Base-by-base conservation (phyloP, 169 alveolate species). In the Plasmodium gallinaceum region DNA sequence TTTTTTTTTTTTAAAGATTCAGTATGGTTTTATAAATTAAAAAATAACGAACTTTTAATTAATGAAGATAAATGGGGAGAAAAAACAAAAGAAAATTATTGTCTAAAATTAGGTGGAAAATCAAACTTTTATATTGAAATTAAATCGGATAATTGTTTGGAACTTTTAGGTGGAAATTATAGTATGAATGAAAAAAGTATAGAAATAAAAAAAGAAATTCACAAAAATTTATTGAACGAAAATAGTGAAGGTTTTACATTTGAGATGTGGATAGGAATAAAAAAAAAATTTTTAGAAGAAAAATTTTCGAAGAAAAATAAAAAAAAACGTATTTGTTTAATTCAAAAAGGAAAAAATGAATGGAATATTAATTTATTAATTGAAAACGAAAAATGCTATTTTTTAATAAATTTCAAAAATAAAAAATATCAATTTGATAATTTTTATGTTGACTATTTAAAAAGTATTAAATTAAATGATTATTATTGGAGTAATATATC, bases 221-320 rank as follows among this genome's bases (percentile, higher is more conserved):
- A n/a, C 2, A 66, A 83, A 46, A 52, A 54, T n/a, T 37, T 69
- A 54, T 20, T 46, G 24, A 57, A 42, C 20, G 91, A 83, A 20
- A 61, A 66, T 46, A 68, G 18, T 66, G 91, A 83, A 68, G 91
- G 91, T 10, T 83, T 83, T 83, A 68, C 91, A 7, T 83, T 83
- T 58, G 83, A 83, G 39, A 68, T 83, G 80, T 83, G 91, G 91
- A 54, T 83, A 16, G 91, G 91, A 12, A 52, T 83, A 32, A 12
- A 83, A 37, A 85, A 83, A 42, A 42, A 14, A 8, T 12, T 26
- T 46, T 9, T 62, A 0, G n/a, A 42, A 0, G 1, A 32, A 7
- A 54, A 18, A 54, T 18, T 18, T 54, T 16, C 64, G n/a, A 39
- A 74, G 3, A 20, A 5, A 58, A 58, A 51, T 14, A 54, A 57